A percentile compares a stretch with the other conserved stretches of the same genome.
Conservation (phyloP, 768 basidiomycete species). For the Amanita polypyramis region DNA sequence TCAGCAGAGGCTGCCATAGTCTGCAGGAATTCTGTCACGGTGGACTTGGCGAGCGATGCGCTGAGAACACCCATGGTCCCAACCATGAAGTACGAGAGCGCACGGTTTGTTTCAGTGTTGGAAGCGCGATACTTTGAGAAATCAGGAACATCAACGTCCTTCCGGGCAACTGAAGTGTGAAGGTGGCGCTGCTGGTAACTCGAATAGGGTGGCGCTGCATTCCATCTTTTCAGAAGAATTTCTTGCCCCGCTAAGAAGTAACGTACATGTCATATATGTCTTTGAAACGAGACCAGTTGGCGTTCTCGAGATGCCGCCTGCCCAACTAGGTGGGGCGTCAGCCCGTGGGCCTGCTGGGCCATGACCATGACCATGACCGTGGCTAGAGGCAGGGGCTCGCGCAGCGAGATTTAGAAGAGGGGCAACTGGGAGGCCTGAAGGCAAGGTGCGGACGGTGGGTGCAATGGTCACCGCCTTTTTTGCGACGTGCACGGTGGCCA, state of each 20-base stretch:
- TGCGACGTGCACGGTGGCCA: conserved; percentile 63
- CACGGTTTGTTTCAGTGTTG: conserved; percentile 56
- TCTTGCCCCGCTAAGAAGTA: conserved; percentile 6
- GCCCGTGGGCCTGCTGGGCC: conserved; percentile 42
- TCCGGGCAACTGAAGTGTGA: conserved; percentile 61
- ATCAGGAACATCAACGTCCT: conserved; percentile 80
- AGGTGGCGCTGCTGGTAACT: conserved; percentile 60
- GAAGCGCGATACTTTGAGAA: conserved; percentile 72
- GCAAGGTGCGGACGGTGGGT: conserved; percentile 69
- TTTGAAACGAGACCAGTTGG: conserved; percentile 51
- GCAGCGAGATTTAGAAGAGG: conserved; percentile 66
- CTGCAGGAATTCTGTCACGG: conserved; percentile 86
- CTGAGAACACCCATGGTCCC: conserved; percentile 88
- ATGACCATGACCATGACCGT: conserved; percentile 43
- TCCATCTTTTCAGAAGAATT: not conserved
- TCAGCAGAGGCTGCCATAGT: conserved; percentile 98
- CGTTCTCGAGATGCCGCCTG: conserved; percentile 42
- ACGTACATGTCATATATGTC: conserved; percentile 53
- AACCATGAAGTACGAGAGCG: conserved; percentile 83
- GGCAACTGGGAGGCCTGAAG: conserved; percentile 72
- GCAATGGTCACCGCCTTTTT: conserved; percentile 78
- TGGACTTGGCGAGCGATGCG: conserved; percentile 90
- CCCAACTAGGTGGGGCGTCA: conserved; percentile 55
- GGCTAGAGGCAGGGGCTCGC: conserved; percentile 48
- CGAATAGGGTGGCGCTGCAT: conserved; percentile 36